Evolutionary conservation across 371 early-diverging fungal genomes (phyloP).

Genomic region (Rhizopus stolonifer): DNA sequence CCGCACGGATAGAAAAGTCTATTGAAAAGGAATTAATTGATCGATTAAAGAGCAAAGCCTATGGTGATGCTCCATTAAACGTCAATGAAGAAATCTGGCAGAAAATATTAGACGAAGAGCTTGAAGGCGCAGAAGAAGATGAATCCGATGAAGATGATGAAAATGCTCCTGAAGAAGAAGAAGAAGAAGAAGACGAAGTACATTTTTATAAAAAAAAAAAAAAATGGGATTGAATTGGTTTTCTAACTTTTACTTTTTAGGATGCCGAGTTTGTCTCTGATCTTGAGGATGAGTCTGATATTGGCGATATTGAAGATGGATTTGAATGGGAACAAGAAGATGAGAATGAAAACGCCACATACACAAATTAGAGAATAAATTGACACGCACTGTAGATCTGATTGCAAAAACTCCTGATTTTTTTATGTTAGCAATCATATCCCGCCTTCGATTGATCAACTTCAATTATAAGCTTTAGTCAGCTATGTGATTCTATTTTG

Average conservation of each 20-base stretch:
- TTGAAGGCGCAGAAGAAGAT: slow-evolving; percentile 72
- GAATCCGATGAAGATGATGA: slow-evolving; percentile 73
- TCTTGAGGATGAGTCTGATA: slow-evolving; percentile 37
- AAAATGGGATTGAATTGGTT: too few relatives aligned
- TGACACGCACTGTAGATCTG: too few relatives aligned
- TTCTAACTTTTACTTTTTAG: too few relatives aligned
- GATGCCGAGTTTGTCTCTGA: slow-evolving; percentile 33
- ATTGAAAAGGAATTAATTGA: slow-evolving; percentile 98
- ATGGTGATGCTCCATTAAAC: slow-evolving; percentile 89
- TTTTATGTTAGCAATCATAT: too few relatives aligned
- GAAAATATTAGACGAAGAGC: slow-evolving; percentile 69
- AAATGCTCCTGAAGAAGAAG: slow-evolving; percentile 57
- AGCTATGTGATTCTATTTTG: too few relatives aligned
- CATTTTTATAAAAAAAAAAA: too few relatives aligned
- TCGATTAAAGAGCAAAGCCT: slow-evolving; percentile 91
- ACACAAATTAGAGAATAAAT: slow-evolving; percentile 5
- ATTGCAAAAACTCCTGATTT: too few relatives aligned
- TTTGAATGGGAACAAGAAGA: slow-evolving; percentile 36
- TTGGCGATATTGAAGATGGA: slow-evolving; percentile 38
- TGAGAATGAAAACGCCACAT: slow-evolving; percentile 22
- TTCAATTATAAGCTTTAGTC: too few relatives aligned
- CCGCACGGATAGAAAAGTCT: slow-evolving; percentile 91
- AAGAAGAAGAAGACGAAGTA: slow-evolving; percentile 54
- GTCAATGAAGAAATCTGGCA: slow-evolving; percentile 89
- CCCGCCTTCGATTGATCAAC: too few relatives aligned